These are phyloP conservation scores for Brassica juncea DNA, from an alignment of 345 rosid species.

Conservation along the genomic window DNA sequence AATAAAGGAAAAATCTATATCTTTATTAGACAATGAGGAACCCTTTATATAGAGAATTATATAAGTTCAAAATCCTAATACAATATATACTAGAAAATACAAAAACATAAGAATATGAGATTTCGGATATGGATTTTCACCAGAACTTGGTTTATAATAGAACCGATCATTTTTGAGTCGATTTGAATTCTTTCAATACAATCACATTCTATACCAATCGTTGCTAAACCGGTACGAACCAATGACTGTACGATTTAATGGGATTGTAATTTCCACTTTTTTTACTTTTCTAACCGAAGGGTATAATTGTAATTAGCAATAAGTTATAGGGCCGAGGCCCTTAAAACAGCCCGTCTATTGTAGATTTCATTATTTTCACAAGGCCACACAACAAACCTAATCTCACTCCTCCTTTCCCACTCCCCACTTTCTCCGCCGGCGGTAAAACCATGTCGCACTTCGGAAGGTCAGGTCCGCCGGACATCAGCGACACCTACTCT, in stretches of 20 bases:
- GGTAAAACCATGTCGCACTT: slow-evolving; percentile 66
- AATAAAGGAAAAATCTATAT: too few relatives aligned
- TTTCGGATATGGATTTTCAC: too few relatives aligned
- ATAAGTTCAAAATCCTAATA: too few relatives aligned
- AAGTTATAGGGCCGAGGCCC: background rate
- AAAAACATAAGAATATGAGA: too few relatives aligned
- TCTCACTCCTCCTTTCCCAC: background rate
- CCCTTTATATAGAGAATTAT: too few relatives aligned
- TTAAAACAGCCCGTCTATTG: background rate
- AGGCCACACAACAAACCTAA: slow-evolving; percentile 23
- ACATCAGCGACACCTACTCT: slow-evolving; percentile 68
- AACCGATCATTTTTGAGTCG: background rate
- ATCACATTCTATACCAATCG: background rate
- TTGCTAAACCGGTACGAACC: slow-evolving; percentile 13
- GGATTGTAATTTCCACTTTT: background rate
- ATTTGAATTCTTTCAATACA: background rate
- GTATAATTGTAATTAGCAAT: background rate
- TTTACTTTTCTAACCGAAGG: background rate
- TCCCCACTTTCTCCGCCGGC: background rate
- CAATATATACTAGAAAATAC: too few relatives aligned
- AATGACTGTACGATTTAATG: background rate
- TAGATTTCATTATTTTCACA: background rate
- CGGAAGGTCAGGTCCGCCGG: slow-evolving; percentile 81
- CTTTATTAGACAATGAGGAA: too few relatives aligned
- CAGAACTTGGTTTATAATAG: too few relatives aligned